Evolutionary conservation across 2,329 filamentous ascomycete genomes (phyloP), one percentile per base, ranked within the genome.

Genomic region (Thielaviopsis populi): DNA sequence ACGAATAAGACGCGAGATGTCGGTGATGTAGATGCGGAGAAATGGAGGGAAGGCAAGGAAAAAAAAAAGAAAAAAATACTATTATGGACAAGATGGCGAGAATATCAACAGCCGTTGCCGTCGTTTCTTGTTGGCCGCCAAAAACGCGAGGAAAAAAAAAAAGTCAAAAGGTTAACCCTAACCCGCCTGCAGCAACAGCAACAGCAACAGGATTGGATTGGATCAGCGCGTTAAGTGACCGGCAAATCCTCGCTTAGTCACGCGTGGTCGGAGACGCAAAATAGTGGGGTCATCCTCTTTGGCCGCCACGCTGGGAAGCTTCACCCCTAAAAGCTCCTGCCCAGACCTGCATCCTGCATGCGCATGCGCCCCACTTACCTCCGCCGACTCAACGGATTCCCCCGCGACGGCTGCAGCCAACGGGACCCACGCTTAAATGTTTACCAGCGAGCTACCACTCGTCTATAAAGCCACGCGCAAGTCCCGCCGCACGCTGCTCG

Each of bases 141-240:
- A 56, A 56, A 64, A 65, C 50, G 59, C 60, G 63, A 68, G 68
- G 70, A 13, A n/a, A 24, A 6, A 50, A 48, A 41, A 43, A 59
- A 40, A 42, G 19, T 3, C 3, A 33, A 41, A 27, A 40, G 42
- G 58, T 6, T 17, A 56, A 56, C 50, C 50, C 50, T 56, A 56
- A 27, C 50, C 50, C 33, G 42, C 42, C 42, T 56, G 24, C 15
- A 56, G 50, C 50, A 48, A 24, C 10, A 5, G 50, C 33, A 56
- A 56, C 50, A 56, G 24, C n/a, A 37, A 19, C 15, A 46, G 42
- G 42, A 46, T 46, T 46, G 17, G 50, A 19, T 4, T n/a, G 42
- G 42, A 46, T 46, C n/a, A n/a, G 50, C 50, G 50, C 50, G 50
- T 56, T 56, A 56, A 56, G 24, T 37, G 42, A 46, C 6, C 42